Conservation (phyloP, 202 grass and related monocot species). For the Setaria italica region DNA sequence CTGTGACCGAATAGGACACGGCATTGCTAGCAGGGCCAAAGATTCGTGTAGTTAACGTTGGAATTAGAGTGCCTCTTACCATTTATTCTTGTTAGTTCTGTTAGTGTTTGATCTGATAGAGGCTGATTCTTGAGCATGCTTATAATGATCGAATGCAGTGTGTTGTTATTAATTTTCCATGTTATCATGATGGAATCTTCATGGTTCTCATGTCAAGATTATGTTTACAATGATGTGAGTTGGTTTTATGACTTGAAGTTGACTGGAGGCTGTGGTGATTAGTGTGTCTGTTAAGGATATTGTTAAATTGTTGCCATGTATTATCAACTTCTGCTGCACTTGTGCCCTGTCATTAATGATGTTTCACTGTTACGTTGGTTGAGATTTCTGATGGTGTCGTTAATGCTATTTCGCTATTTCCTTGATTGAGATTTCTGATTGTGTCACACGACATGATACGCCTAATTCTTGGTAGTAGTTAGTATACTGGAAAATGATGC, state of each 20-base stretch:
- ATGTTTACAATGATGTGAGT: slow-evolving; percentile 4
- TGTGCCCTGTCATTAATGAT: slow-evolving; percentile 19
- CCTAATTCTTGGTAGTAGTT: not conserved
- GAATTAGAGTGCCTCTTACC: not conserved
- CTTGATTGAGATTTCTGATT: slow-evolving; percentile 17
- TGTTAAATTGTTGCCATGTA: not conserved
- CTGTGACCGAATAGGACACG: not conserved
- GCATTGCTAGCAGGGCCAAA: not conserved
- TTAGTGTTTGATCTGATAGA: not conserved
- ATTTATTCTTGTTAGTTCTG: not conserved
- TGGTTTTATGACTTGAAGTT: not conserved
- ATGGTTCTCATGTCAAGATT: not conserved
- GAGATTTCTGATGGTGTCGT: slow-evolving; percentile 1
- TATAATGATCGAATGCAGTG: slow-evolving; percentile 2
- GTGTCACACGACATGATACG: not conserved
- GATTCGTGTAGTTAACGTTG: not conserved
- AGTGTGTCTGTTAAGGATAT: not conserved
- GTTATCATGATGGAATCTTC: slow-evolving; percentile 22
- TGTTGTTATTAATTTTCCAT: slow-evolving; percentile 34
- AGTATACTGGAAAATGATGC: not conserved
- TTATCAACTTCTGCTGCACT: slow-evolving; percentile 7
- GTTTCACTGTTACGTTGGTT: slow-evolving; percentile 22
- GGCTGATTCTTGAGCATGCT: slow-evolving; percentile 10
- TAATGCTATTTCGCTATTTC: slow-evolving; percentile 24
- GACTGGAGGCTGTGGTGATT: slow-evolving; percentile 9